These are phyloP conservation scores for Pinus taeda DNA, from an alignment of 75 land plant species.

Conservation along the genomic window DNA sequence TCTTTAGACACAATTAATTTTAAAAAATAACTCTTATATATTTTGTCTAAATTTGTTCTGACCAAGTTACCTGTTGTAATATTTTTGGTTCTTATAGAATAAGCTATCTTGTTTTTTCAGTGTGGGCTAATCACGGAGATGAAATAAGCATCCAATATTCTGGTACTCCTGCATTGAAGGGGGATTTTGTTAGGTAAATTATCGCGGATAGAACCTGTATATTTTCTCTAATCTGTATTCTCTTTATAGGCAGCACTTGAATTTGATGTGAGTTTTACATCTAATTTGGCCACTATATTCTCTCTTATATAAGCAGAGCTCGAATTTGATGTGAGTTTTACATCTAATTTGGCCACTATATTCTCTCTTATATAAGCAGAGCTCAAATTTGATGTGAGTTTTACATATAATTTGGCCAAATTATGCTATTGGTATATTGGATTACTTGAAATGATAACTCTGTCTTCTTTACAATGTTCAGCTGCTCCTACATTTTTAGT, in stretches of 20 bases:
- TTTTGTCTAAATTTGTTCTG: background rate
- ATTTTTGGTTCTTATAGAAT: slow-evolving; percentile 4
- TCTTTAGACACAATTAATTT: background rate
- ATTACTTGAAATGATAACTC: too few relatives aligned
- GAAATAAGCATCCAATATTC: slow-evolving; percentile 95
- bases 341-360: too few relatives aligned
- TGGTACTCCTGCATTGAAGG: slow-evolving; percentile 91
- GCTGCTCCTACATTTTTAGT: background rate
- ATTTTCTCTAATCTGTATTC: background rate
- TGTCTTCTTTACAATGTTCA: background rate
- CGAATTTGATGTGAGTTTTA: background rate
- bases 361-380: background rate
- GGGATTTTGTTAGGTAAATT: slow-evolving; percentile 88
- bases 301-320: background rate
- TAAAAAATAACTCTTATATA: background rate
- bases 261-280: background rate
- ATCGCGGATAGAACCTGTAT: background rate
- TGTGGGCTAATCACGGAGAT: slow-evolving; percentile 98
- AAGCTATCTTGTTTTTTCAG: slow-evolving; percentile 23
- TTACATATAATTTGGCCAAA: background rate
- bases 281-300: background rate
- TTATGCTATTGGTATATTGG: background rate
- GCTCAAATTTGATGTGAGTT: background rate
- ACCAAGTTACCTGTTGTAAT: background rate
- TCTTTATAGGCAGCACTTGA: background rate